phyloP scores from a whole-genome alignment of 2,329 filamentous ascomycete genomes.

The Pyrenophora graminea region DNA sequence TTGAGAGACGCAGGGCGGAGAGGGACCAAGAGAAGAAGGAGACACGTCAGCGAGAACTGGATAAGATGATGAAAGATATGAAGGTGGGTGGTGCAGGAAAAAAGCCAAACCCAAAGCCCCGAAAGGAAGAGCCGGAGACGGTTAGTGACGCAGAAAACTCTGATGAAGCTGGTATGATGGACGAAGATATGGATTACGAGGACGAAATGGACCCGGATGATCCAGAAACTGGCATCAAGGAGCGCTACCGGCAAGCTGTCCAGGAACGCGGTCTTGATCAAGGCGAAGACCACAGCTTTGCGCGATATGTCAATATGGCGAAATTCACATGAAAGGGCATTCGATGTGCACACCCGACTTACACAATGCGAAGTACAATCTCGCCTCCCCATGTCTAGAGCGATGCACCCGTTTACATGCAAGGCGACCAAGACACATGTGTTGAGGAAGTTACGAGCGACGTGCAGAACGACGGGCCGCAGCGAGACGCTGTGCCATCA shows the following conservation, averaged over 20 bases:
- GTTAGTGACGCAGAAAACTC: slow-evolving; percentile 57
- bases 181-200: slow-evolving; percentile 55
- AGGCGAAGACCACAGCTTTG: slow-evolving; percentile 57
- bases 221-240: slow-evolving; percentile 66
- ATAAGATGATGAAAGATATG: slow-evolving; percentile 96
- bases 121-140: slow-evolving; percentile 54
- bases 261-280: slow-evolving; percentile 51
- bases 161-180: slow-evolving; percentile 58
- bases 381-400: slow-evolving; percentile 19
- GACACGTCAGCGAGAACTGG: slow-evolving; percentile 77
- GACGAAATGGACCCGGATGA: slow-evolving; percentile 64
- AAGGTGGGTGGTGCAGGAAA: slow-evolving; percentile 52
- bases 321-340: slow-evolving; percentile 37
- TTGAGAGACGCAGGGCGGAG: slow-evolving; percentile 76
- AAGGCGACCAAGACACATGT: slow-evolving; percentile 6
- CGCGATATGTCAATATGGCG: slow-evolving; percentile 52
- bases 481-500: slow-evolving; percentile 11
- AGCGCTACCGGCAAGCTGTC: slow-evolving; percentile 77
- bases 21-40: slow-evolving; percentile 75
- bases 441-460: slow-evolving; percentile 6
- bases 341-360: slow-evolving; percentile 6
- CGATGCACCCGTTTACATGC: slow-evolving; percentile 11
- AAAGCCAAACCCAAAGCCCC: slow-evolving; percentile 41
- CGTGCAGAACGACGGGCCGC: slow-evolving; percentile 9
- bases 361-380: slow-evolving; percentile 2